phyloP scores from a whole-genome alignment of 192 early-diverging fungal genomes.

The Dissophora globulifera region DNA sequence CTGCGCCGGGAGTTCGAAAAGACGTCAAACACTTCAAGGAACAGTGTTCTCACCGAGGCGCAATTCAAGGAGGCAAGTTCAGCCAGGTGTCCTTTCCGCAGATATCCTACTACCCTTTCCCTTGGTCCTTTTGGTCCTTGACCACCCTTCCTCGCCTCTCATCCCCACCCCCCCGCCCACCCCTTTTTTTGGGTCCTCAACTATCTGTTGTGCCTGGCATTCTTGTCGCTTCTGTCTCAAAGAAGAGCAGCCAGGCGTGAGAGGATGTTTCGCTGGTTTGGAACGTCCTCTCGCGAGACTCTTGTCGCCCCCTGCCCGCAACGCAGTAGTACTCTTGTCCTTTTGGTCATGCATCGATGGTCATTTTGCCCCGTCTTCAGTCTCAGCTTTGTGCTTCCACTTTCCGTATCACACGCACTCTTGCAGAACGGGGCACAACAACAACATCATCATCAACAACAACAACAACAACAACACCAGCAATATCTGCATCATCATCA shows the following conservation, averaged over 20 bases:
- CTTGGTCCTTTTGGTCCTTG: background rate
- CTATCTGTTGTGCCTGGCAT: background rate
- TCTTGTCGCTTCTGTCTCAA: background rate
- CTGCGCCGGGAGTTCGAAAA: constrained; percentile 61
- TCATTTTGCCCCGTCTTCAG: too few species aligned
- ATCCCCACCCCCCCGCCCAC: background rate
- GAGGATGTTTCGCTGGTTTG: too few species aligned
- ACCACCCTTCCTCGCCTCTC: background rate
- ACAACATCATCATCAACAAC: background rate
- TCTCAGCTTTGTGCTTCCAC: constrained; percentile 1
- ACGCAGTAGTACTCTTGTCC: too few species aligned
- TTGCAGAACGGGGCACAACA: background rate
- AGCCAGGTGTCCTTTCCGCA: background rate
- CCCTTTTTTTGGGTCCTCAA: background rate
- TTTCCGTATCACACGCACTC: background rate
- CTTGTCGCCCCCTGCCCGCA: too few species aligned
- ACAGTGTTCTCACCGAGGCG: constrained; percentile 70
- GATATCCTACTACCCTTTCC: too few species aligned
- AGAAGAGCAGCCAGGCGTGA: too few species aligned
- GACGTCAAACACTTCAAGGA: constrained; percentile 50
- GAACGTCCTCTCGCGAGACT: too few species aligned
- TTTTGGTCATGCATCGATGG: too few species aligned
- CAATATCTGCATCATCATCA: background rate
- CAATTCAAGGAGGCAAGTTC: constrained; percentile 73
- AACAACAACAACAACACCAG: background rate